Percentiles rank a stretch among this genome's conserved stretches.
Conservation (phyloP, 2,329 filamentous ascomycete species). For the Alternaria angustiovoidea region DNA sequence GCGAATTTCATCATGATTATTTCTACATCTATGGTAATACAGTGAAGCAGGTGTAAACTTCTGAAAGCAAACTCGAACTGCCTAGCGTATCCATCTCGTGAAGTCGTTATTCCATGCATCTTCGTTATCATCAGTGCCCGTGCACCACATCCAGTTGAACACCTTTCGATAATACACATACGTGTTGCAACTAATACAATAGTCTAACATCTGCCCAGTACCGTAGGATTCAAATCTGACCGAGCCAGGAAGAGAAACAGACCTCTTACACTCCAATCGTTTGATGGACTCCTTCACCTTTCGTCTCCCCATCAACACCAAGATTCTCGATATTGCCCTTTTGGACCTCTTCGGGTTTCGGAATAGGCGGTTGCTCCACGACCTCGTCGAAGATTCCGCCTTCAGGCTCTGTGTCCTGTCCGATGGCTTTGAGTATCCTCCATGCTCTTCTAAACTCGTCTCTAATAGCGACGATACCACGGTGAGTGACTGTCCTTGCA, state of each 20-base stretch:
- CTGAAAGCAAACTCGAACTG: background rate
- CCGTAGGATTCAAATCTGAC: background rate
- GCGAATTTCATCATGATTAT: background rate
- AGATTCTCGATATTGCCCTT: background rate
- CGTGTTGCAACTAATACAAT: background rate
- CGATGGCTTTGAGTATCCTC: conserved; percentile 61
- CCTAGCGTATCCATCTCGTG: background rate
- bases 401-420: conserved; percentile 35
- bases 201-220: background rate
- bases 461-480: conserved; percentile 80
- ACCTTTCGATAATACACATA: background rate
- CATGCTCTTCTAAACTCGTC: conserved; percentile 86
- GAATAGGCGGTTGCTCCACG: conserved; percentile 26
- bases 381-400: conserved; percentile 49
- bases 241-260: background rate
- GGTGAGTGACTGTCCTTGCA: conserved; percentile 82
- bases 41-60: background rate
- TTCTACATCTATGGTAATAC: background rate
- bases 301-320: background rate
- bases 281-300: background rate
- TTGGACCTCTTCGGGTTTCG: conserved; percentile 5
- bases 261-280: background rate
- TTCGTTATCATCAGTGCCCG: background rate
- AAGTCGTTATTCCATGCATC: background rate
- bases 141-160: background rate